A percentile compares a stretch with the other conserved stretches of the same genome.
Conservation (phyloP, 495 filamentous ascomycete genomes). For the Mycothermus thermophilus region DNA sequence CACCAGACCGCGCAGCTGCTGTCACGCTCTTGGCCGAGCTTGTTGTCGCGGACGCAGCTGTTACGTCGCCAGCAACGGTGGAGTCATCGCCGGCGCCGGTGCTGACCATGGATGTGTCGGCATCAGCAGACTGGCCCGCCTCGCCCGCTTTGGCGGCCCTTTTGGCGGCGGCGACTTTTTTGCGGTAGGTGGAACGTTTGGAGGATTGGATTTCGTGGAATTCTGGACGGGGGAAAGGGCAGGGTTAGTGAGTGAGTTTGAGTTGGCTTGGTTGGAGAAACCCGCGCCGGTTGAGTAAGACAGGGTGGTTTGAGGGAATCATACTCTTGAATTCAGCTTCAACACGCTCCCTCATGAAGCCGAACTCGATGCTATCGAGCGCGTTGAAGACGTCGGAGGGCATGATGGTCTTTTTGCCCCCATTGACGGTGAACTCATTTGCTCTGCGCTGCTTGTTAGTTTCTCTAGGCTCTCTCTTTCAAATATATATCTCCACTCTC, state of each 20-base stretch:
- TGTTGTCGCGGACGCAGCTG: neutral
- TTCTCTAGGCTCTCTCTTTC: too few relatives aligned
- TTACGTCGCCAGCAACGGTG: conserved; percentile 3
- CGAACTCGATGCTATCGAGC: conserved; percentile 71
- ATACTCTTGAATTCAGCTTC: conserved; percentile 49
- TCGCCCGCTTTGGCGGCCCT: conserved; percentile 11
- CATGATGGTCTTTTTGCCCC: conserved; percentile 71
- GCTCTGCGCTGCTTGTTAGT: conserved; percentile 38
- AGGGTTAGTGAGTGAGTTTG: too few relatives aligned
- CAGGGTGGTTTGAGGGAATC: conserved; percentile 6
- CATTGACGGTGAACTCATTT: conserved; percentile 52
- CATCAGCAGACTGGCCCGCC: too few relatives aligned
- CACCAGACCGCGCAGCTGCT: neutral
- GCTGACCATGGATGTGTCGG: conserved; percentile 25
- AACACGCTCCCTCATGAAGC: conserved; percentile 50
- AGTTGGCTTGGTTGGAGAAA: too few relatives aligned
- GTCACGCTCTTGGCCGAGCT: neutral
- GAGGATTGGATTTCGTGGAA: conserved; percentile 39
- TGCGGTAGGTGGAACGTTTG: conserved; percentile 38
- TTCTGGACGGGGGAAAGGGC: too few relatives aligned
- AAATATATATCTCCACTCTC: too few relatives aligned
- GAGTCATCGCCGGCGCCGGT: conserved; percentile 9
- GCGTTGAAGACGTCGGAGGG: conserved; percentile 74
- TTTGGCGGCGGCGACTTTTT: conserved; percentile 33
- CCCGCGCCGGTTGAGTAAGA: neutral